Evolutionary conservation across 805 yeast genomes (phyloP).

Genomic region (Candida silvatica): DNA sequence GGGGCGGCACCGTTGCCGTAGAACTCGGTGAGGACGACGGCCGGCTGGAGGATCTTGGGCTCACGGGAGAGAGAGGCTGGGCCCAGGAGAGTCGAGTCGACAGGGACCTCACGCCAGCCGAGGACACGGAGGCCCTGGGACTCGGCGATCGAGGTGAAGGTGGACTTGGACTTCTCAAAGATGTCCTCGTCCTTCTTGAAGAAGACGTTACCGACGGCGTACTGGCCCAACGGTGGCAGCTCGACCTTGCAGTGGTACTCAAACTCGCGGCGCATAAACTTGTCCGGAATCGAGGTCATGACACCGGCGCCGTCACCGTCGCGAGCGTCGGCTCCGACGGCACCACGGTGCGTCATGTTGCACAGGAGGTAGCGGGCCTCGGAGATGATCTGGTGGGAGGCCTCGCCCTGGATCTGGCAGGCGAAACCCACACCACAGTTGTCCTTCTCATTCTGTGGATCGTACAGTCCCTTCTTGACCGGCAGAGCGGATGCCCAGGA

Average conservation of each 20-base stretch:
- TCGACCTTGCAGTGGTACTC: slow-evolving; percentile 55
- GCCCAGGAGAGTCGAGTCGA: slow-evolving; percentile 88
- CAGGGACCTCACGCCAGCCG: slow-evolving; percentile 94
- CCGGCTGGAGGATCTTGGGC: slow-evolving; percentile 88
- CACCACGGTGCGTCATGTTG: slow-evolving; percentile 99
- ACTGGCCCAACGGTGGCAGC: slow-evolving; percentile 76
- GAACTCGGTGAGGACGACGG: slow-evolving; percentile 59
- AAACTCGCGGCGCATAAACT: slow-evolving; percentile 79
- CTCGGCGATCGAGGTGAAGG: slow-evolving; percentile 75
- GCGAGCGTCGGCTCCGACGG: slow-evolving; percentile 89
- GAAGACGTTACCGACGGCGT: slow-evolving; percentile 91
- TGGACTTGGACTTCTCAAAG: slow-evolving; percentile 57
- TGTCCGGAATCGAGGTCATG: slow-evolving; percentile 86
- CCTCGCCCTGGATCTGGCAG: slow-evolving; percentile 82
- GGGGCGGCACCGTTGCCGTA: slow-evolving; percentile 31
- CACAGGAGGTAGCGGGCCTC: slow-evolving; percentile 84
- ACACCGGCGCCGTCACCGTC: slow-evolving; percentile 99
- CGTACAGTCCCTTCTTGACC: slow-evolving; percentile 78
- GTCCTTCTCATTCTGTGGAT: slow-evolving; percentile 90
- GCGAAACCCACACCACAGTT: slow-evolving; percentile 99
- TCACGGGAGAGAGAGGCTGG: slow-evolving; percentile 93
- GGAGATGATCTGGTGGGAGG: slow-evolving; percentile 85
- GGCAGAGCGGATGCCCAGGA: slow-evolving; percentile 94
- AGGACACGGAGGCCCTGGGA: slow-evolving; percentile 73
- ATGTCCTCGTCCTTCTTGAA: slow-evolving; percentile 81